Percentiles rank a stretch among this genome's conserved stretches.
phyloP scores from a whole-genome alignment of 495 filamentous ascomycete species.

The Aspergillus biplanus region DNA sequence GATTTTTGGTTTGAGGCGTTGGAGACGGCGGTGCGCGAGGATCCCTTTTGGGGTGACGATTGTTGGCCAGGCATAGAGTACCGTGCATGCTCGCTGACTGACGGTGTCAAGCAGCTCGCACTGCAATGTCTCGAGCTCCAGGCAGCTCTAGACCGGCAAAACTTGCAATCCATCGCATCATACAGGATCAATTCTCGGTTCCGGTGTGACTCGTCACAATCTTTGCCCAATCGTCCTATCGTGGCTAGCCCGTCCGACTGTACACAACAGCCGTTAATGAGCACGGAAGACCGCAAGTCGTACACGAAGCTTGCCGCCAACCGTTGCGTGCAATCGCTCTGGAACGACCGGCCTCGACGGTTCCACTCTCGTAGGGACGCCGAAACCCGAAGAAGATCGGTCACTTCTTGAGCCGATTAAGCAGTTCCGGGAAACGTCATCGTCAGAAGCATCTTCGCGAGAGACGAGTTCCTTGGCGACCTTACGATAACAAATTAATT shows the following conservation, averaged over 20 bases:
- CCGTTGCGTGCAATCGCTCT: constrained; percentile 27
- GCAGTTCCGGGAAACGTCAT: not conserved
- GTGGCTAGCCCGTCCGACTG: constrained; percentile 22
- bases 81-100: constrained; percentile 52
- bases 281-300: constrained; percentile 32
- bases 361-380: constrained; percentile 27
- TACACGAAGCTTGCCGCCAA: constrained; percentile 27
- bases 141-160: constrained; percentile 33
- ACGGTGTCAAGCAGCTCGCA: constrained; percentile 58
- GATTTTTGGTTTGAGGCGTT: constrained; percentile 59
- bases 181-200: constrained; percentile 30
- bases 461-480: too few relatives aligned
- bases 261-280: constrained; percentile 27
- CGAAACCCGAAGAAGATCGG: constrained; percentile 29
- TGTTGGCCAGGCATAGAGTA: constrained; percentile 60
- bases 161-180: constrained; percentile 26
- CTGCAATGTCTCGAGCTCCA: constrained; percentile 56
- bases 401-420: constrained; percentile 27
- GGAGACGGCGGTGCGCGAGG: constrained; percentile 54
- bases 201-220: constrained; percentile 24
- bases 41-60: constrained; percentile 60
- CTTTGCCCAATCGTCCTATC: constrained; percentile 22
- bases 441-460: too few relatives aligned
- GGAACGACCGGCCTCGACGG: constrained; percentile 29
- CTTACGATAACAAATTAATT: too few relatives aligned